Evolutionary conservation across 2,329 filamentous ascomycete genomes (phyloP).

Genomic region (Monilinia polystroma): DNA sequence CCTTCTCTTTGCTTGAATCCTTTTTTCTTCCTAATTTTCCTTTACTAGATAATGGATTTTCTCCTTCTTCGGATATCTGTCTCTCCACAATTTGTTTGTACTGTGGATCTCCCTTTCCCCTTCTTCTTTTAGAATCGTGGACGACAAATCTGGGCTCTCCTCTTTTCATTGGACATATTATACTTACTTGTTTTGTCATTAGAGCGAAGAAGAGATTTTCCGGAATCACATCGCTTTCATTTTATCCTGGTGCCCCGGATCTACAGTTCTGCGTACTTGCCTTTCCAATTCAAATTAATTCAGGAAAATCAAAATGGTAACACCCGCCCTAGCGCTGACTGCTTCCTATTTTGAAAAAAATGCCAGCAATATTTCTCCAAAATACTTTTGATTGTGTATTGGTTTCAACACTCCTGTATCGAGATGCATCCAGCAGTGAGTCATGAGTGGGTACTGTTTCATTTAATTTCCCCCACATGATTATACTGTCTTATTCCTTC

Average conservation of each 20-base stretch:
- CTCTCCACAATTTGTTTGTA: neutral
- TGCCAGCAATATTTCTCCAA: neutral
- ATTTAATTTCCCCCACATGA: neutral
- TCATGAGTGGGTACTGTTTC: too few relatives aligned
- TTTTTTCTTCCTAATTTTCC: neutral
- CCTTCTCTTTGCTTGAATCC: neutral
- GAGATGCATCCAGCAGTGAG: neutral
- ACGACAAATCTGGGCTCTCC: neutral
- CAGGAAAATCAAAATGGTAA: too few relatives aligned
- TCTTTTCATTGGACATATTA: neutral
- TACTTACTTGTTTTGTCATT: neutral
- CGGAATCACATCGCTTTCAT: too few relatives aligned
- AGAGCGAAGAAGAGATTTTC: neutral
- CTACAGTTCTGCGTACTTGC: neutral
- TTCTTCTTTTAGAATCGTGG: neutral
- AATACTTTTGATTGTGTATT: neutral
- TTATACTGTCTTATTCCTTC: too few relatives aligned
- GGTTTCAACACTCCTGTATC: neutral
- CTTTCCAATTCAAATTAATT: neutral
- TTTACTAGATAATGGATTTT: neutral
- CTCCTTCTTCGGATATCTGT: neutral
- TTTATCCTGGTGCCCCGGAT: neutral
- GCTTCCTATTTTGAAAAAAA: neutral
- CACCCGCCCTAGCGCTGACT: neutral
- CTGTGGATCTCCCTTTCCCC: neutral